Evolutionary conservation across 768 basidiomycete genomes (phyloP).

Genomic region (Russula foetens): DNA sequence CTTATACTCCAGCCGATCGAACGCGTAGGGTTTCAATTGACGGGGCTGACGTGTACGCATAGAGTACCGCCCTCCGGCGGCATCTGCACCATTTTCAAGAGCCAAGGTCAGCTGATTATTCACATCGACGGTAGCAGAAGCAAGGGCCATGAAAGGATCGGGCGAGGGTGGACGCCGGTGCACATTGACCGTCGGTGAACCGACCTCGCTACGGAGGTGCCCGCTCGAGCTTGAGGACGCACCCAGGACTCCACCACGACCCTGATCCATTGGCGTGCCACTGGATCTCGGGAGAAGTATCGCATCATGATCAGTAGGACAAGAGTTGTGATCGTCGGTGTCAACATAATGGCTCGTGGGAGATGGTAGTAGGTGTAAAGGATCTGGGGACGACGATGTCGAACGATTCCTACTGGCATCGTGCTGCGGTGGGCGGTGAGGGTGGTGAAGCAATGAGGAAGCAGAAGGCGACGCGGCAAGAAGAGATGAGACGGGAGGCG

Average conservation of each 20-base stretch:
- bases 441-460: not conserved
- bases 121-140: not conserved
- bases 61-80: slow-evolving; percentile 34
- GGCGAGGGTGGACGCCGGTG: not conserved
- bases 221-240: not conserved
- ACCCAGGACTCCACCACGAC: not conserved
- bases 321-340: not conserved
- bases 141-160: not conserved
- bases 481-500: not conserved
- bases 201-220: not conserved
- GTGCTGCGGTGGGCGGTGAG: not conserved
- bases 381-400: not conserved
- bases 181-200: not conserved
- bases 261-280: not conserved
- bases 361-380: not conserved
- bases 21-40: slow-evolving; percentile 56
- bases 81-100: not conserved
- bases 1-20: slow-evolving; percentile 47
- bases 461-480: not conserved
- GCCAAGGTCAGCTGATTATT: not conserved
- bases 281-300: not conserved
- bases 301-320: not conserved
- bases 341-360: not conserved
- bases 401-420: not conserved
- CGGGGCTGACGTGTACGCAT: slow-evolving; percentile 46